phyloP scores from a whole-genome alignment of 2,329 filamentous ascomycete genomes.

The Nemania bipapillata region DNA sequence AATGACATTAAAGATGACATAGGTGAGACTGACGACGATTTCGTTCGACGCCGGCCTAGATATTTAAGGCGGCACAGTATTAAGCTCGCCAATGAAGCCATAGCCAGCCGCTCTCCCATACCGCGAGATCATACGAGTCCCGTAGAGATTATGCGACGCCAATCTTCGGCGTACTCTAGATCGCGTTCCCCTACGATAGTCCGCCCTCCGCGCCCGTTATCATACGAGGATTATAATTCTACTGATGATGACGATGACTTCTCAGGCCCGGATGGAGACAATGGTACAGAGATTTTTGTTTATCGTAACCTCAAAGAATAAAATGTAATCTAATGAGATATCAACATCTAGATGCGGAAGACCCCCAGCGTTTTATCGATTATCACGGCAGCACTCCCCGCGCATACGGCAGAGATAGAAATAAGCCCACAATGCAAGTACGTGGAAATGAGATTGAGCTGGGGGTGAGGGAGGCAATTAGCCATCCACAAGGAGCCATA shows the following conservation, averaged over 20 bases:
- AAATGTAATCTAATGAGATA: background rate
- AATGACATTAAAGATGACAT: background rate
- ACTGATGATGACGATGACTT: slow-evolving; percentile 4
- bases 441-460: background rate
- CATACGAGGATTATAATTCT: background rate
- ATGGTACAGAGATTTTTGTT: background rate
- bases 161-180: background rate
- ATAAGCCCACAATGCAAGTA: background rate
- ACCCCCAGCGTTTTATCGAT: background rate
- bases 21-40: background rate
- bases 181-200: background rate
- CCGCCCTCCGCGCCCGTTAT: no score
- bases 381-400: background rate
- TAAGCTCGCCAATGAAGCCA: slow-evolving; percentile 5
- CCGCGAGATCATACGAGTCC: background rate
- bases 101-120: slow-evolving; percentile 9
- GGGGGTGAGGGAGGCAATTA: background rate
- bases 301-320: background rate
- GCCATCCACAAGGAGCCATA: background rate
- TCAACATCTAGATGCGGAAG: background rate
- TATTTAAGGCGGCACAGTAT: background rate
- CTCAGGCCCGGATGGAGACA: background rate
- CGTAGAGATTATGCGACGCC: background rate
- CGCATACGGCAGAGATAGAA: background rate
- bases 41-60: background rate